Evolutionary conservation across 2,329 filamentous ascomycete species (phyloP).

Genomic region (Pseudocercospora eumusae): DNA sequence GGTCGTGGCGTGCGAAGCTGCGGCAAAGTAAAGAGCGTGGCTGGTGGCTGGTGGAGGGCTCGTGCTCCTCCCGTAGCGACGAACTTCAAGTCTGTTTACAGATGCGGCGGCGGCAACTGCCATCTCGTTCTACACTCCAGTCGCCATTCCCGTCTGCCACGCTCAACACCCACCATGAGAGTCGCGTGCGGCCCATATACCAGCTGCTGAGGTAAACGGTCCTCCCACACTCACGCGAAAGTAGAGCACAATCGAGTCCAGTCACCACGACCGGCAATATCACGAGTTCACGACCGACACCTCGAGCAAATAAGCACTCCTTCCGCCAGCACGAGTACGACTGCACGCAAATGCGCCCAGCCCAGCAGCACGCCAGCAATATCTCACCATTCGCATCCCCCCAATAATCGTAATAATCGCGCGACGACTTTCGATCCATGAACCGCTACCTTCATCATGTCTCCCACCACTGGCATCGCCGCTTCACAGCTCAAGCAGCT

Average conservation of each 20-base stretch:
- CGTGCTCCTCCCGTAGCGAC: not conserved
- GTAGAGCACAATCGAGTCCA: not conserved
- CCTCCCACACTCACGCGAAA: not conserved
- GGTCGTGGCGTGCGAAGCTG: not conserved
- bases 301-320: not conserved
- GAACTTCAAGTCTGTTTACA: slow-evolving; percentile 5
- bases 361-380: not conserved
- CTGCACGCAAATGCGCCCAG: slow-evolving; percentile 8
- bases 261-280: not conserved
- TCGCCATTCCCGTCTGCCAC: not conserved
- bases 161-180: not conserved
- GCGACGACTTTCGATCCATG: not conserved
- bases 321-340: not conserved
- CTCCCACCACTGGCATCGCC: slow-evolving; percentile 56
- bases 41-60: slow-evolving; percentile 3
- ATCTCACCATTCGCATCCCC: not conserved
- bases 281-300: slow-evolving; percentile 12
- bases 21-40: not conserved
- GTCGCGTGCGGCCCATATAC: not conserved
- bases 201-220: not conserved
- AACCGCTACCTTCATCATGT: slow-evolving; percentile 49
- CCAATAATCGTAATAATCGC: slow-evolving; percentile 10
- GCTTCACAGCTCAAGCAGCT: slow-evolving; percentile 64
- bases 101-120: slow-evolving; percentile 4
- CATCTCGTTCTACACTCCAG: slow-evolving; percentile 2